Conservation (phyloP, 164 flowering plant species). For the Cinnamomum micranthum region DNA sequence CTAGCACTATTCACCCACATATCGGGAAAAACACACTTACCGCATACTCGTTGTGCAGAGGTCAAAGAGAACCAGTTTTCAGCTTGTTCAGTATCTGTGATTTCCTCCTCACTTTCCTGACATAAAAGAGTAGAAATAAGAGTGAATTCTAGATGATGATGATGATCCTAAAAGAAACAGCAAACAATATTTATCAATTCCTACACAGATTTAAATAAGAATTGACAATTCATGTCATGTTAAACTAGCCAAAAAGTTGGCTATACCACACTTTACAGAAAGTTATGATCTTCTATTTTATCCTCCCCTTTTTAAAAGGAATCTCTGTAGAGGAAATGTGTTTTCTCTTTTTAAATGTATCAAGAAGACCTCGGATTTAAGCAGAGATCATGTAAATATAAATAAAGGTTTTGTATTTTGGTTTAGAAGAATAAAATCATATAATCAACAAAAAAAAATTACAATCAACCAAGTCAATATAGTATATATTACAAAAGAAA, state of each 20-base stretch:
- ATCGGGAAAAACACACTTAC: slow-evolving; percentile 32
- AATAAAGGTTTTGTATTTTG: background rate
- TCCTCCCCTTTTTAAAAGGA: background rate
- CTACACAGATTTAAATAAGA: background rate
- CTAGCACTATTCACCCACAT: background rate
- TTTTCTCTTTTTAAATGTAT: background rate
- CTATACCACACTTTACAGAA: background rate
- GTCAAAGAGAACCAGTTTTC: slow-evolving; percentile 99
- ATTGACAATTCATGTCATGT: slow-evolving; percentile 5
- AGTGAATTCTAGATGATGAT: slow-evolving; percentile 6
- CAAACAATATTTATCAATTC: background rate
- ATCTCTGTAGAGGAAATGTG: background rate
- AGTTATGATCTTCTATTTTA: too few species aligned
- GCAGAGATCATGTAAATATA: background rate
- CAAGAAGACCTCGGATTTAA: background rate
- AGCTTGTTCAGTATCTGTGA: slow-evolving; percentile 95
- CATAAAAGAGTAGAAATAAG: slow-evolving; percentile 10
- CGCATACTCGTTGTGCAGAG: slow-evolving; percentile 95
- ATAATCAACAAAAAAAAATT: background rate
- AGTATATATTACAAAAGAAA: background rate
- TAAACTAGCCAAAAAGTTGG: background rate
- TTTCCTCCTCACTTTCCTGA: slow-evolving; percentile 98
- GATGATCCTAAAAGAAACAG: background rate
- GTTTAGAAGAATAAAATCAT: background rate
- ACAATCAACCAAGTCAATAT: background rate